Conservation (phyloP, 257 asterid genomes). For the Solanum verrucosum region DNA sequence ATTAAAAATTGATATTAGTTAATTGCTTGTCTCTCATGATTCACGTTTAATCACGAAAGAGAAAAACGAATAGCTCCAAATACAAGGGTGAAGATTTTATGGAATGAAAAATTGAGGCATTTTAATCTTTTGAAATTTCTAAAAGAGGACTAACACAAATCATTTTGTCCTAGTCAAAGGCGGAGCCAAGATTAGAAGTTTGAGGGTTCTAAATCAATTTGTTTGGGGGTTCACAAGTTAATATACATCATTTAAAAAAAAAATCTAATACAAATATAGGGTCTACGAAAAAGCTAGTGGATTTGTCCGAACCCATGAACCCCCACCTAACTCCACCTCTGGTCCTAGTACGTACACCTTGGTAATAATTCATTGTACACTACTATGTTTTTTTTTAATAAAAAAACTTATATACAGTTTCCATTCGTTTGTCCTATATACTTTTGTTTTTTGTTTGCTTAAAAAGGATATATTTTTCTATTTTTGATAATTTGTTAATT, state of each 20-base stretch:
- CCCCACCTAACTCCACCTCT: too few relatives aligned
- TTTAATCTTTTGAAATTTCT: neutral
- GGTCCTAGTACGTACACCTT: neutral
- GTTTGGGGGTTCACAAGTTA: too few relatives aligned
- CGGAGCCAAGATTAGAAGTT: too few relatives aligned
- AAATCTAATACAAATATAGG: too few relatives aligned
- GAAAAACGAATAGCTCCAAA: neutral
- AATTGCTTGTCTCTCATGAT: neutral
- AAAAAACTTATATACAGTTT: neutral
- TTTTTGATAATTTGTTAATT: too few relatives aligned
- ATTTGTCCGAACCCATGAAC: too few relatives aligned
- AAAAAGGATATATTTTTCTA: too few relatives aligned
- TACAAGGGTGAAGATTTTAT: neutral
- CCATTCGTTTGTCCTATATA: too few relatives aligned
- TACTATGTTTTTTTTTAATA: neutral
- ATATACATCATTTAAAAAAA: too few relatives aligned
- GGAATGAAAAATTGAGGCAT: neutral
- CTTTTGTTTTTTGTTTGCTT: neutral
- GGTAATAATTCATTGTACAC: neutral
- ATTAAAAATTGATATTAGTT: neutral
- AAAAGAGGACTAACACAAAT: neutral
- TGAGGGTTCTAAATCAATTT: too few relatives aligned
- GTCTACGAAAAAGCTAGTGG: too few relatives aligned
- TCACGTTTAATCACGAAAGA: neutral
- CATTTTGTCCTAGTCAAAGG: neutral